Percentiles rank a stretch among this genome's conserved stretches.
phyloP scores from a whole-genome alignment of 2,329 filamentous ascomycete genomes.

The Colletotrichum endophyticum region DNA sequence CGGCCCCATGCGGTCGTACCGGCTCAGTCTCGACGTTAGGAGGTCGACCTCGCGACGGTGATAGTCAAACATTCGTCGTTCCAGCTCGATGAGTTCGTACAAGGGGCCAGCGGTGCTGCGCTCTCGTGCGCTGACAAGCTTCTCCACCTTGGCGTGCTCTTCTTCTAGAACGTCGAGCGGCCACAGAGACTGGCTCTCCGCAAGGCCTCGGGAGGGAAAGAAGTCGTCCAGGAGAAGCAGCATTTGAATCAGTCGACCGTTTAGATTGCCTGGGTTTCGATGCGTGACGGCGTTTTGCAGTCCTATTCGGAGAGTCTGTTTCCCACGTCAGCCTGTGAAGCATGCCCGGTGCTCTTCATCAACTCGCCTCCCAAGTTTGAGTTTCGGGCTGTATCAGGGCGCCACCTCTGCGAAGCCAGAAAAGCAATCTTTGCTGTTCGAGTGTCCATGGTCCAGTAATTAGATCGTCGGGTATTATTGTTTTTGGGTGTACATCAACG shows the following conservation, averaged over 20 bases:
- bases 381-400: conserved; percentile 30
- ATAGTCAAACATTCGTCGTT: conserved; percentile 5
- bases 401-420: conserved; percentile 50
- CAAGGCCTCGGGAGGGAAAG: background rate
- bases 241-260: conserved; percentile 12
- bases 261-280: conserved; percentile 1
- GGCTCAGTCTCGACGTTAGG: background rate
- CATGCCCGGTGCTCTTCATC: background rate
- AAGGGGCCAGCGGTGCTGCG: conserved; percentile 1
- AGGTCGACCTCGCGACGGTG: conserved; percentile 6
- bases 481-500: conserved; percentile 42
- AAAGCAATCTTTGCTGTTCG: conserved; percentile 42
- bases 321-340: background rate
- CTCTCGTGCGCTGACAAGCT: background rate
- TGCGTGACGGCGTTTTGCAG: conserved; percentile 14
- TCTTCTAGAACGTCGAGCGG: conserved; percentile 9
- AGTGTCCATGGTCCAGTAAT: conserved; percentile 47
- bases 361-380: conserved; percentile 43
- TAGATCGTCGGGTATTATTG: conserved; percentile 43
- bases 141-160: conserved; percentile 7
- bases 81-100: conserved; percentile 1
- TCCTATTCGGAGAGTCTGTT: conserved; percentile 4
- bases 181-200: background rate
- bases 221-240: conserved; percentile 9
- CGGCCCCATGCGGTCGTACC: background rate